Evolutionary conservation across 331 rosid species (phyloP), one percentile per base, ranked within the genome.

Genomic region (Telfairia occidentalis): DNA sequence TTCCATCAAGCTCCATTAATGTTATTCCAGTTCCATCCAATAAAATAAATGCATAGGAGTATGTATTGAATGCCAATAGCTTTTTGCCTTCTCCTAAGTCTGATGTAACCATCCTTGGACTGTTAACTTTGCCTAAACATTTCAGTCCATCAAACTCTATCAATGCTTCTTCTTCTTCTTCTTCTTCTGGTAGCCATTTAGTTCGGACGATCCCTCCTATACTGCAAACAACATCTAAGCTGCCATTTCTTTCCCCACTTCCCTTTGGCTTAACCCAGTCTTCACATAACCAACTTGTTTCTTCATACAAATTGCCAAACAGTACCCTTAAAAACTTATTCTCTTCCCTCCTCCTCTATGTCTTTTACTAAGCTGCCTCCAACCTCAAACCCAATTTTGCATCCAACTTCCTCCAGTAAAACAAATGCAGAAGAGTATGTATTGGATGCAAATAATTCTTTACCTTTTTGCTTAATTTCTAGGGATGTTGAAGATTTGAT

Each of bases 381-480:
- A 15, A 52, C 37, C 35, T 57, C 63, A 3, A 84, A 76, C 79
- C 54, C 74, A 0, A 23, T 26, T 66, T 75, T 84, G 35, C 38
- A 3, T 13, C 21, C 1, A 0, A 63, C 71, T 57, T 30, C 81
- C 29, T 6, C 77, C 15, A 29, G 23, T 71, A 65, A 1, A 28
- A 8, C 12, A 38, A 37, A 9, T 55, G 65, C 49, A 64, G 23
- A 18, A n/a, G 76, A 34, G 45, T 84, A 84, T 48, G 65, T 59
- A 29, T 2, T 70, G 58, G 65, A 54, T 19, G 74, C 71, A 23
- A 58, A 73, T 16, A 79, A 40, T 30, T 29, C 84, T 8, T 57
- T 77, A 43, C 84, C 77, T 4, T 9, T 79, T 34, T 85, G 60
- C 60, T 7, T 30, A 6, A 75, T 82, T 82, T 86, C 85, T 4